Evolutionary conservation across 257 asterid species (phyloP).

Genomic region (Nyctanthes arbortristis): DNA sequence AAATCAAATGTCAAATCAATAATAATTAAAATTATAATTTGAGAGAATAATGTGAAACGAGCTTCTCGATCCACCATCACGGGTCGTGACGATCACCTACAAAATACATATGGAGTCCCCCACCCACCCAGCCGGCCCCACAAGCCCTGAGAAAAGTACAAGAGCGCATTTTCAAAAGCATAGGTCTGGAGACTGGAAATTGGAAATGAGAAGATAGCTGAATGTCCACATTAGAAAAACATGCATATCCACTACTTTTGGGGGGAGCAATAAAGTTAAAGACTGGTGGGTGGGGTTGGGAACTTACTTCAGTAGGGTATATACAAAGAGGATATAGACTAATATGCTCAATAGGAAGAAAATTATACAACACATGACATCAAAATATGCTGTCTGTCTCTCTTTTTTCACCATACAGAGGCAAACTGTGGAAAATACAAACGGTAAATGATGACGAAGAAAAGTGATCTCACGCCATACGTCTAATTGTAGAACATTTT

Average conservation of each 20-base stretch:
- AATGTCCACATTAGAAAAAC: constrained; percentile 4
- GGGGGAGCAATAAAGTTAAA: too few species aligned
- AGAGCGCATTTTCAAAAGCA: not conserved
- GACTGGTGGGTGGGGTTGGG: constrained; percentile 1
- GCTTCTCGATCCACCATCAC: too few species aligned
- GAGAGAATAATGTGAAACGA: too few species aligned
- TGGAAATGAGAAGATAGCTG: not conserved
- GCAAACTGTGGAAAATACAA: not conserved
- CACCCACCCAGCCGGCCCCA: too few species aligned
- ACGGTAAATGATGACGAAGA: not conserved
- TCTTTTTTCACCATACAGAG: constrained; percentile 13
- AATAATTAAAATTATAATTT: too few species aligned
- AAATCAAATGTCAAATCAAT: too few species aligned
- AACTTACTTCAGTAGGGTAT: constrained; percentile 23
- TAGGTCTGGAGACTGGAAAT: not conserved
- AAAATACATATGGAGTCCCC: too few species aligned
- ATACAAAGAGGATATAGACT: constrained; percentile 29
- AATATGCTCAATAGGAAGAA: constrained; percentile 18
- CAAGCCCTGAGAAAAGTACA: not conserved
- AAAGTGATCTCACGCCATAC: too few species aligned
- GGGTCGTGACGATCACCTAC: too few species aligned
- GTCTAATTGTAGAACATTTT: too few species aligned
- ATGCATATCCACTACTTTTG: constrained; percentile 15
- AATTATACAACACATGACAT: constrained; percentile 23
- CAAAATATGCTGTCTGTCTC: constrained; percentile 33